Conservation (phyloP, 2,329 filamentous ascomycete species). For the Neurospora crassa region DNA sequence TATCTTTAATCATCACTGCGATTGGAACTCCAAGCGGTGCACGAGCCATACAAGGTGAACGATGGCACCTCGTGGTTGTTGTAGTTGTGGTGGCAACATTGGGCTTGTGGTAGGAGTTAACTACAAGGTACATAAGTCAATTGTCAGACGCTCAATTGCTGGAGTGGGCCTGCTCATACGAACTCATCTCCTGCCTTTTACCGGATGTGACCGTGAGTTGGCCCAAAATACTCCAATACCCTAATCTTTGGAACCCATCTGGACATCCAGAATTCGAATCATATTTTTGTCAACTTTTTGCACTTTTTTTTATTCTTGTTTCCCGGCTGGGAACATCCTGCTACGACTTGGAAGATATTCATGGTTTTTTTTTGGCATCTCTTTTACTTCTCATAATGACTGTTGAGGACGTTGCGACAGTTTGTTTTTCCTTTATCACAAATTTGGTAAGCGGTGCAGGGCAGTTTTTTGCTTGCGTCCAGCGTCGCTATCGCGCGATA, state of each 20-base stretch:
- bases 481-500: neutral
- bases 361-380: neutral
- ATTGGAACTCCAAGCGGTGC: neutral
- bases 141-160: fast-evolving
- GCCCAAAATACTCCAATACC: constrained; percentile 20
- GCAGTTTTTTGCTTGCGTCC: too few species aligned
- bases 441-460: too few species aligned
- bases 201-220: constrained; percentile 23
- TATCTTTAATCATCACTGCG: neutral
- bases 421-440: too few species aligned
- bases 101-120: neutral
- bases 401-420: neutral
- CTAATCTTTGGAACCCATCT: constrained; percentile 21
- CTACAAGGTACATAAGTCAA: constrained; percentile 8
- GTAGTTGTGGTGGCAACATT: neutral
- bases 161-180: constrained; percentile 21
- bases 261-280: constrained; percentile 19
- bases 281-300: constrained; percentile 12
- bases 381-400: neutral
- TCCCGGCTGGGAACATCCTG: neutral
- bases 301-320: neutral
- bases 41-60: neutral
- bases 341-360: fast-evolving
- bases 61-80: neutral
- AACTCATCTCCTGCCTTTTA: constrained; percentile 24